Conservation (phyloP, 139 green algal genomes). For the Ettlia oleoabundans region DNA sequence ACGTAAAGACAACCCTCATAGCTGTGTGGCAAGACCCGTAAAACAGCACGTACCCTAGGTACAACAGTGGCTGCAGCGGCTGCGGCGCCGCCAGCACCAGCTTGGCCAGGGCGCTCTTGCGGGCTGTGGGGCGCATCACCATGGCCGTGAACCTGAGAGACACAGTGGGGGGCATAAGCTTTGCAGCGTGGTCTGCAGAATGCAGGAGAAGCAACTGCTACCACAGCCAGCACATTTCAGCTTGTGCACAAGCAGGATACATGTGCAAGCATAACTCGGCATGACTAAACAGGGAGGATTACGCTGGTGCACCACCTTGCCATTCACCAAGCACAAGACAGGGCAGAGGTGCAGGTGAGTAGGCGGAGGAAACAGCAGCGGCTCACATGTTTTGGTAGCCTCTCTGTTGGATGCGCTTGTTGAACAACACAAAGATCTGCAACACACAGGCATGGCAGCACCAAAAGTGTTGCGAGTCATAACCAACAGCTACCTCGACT, state of each 20-base stretch:
- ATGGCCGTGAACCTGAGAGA: constrained; percentile 49
- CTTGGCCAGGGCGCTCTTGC: constrained; percentile 25
- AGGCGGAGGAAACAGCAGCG: neutral
- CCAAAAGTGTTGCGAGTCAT: too few relatives aligned
- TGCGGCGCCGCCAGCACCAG: constrained; percentile 28
- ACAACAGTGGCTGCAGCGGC: neutral
- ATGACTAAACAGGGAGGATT: neutral
- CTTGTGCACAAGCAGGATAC: neutral
- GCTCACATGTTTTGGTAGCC: constrained; percentile 62
- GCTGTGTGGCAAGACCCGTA: neutral
- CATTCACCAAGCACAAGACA: too few relatives aligned
- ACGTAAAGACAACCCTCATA: neutral
- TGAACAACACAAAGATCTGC: constrained; percentile 64
- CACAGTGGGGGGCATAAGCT: too few relatives aligned
- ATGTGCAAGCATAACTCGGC: neutral
- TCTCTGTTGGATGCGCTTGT: constrained; percentile 54
- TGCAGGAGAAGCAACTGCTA: too few relatives aligned
- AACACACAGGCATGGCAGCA: too few relatives aligned
- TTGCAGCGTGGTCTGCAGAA: too few relatives aligned
- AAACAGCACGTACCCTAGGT: neutral
- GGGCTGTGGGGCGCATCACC: constrained; percentile 31
- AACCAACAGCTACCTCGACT: too few relatives aligned
- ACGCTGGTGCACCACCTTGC: too few relatives aligned
- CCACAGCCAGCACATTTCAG: too few relatives aligned
- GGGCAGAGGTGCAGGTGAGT: neutral